Evolutionary conservation across 1,139 yeast species (phyloP).

Genomic region (Geotrichum europaeum): DNA sequence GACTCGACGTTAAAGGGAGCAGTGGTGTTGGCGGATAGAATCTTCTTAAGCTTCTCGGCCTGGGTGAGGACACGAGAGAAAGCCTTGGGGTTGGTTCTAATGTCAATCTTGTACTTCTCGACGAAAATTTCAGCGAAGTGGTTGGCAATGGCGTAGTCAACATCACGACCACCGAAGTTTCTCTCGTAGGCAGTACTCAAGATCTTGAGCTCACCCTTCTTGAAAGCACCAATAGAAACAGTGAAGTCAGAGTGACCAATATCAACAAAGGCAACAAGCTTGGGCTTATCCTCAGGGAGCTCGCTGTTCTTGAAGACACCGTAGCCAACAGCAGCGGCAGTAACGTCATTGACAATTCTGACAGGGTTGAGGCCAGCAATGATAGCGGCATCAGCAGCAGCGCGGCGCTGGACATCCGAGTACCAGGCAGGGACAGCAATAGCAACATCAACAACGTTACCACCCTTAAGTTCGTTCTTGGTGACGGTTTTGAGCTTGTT

Average conservation of each 20-base stretch:
- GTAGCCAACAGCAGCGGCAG: constrained; percentile 98
- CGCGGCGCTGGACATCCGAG: constrained; percentile 94
- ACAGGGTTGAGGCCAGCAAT: constrained; percentile 98
- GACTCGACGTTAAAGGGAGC: constrained; percentile 97
- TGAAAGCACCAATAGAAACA: constrained; percentile 83
- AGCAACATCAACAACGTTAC: constrained; percentile 70
- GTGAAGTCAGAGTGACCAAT: constrained; percentile 96
- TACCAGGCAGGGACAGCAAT: constrained; percentile 97
- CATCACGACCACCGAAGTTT: constrained; percentile 97
- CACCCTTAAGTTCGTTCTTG: constrained; percentile 70
- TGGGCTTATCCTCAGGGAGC: constrained; percentile 87
- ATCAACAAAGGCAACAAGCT: constrained; percentile 88
- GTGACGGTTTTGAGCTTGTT: constrained; percentile 83
- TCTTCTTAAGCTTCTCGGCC: constrained; percentile 91
- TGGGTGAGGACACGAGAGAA: constrained; percentile 87
- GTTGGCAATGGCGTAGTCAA: constrained; percentile 88
- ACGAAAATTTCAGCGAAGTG: constrained; percentile 92
- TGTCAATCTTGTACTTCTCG: constrained; percentile 87
- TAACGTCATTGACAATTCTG: constrained; percentile 91
- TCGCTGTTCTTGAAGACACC: constrained; percentile 96
- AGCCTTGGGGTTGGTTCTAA: constrained; percentile 87
- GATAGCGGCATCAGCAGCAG: constrained; percentile 89
- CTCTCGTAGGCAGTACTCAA: constrained; percentile 90
- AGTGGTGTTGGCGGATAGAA: constrained; percentile 86
- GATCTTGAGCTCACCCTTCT: constrained; percentile 93